Evolutionary conservation across 2,329 filamentous ascomycete genomes (phyloP).

Genomic region (Alternaria longipes): DNA sequence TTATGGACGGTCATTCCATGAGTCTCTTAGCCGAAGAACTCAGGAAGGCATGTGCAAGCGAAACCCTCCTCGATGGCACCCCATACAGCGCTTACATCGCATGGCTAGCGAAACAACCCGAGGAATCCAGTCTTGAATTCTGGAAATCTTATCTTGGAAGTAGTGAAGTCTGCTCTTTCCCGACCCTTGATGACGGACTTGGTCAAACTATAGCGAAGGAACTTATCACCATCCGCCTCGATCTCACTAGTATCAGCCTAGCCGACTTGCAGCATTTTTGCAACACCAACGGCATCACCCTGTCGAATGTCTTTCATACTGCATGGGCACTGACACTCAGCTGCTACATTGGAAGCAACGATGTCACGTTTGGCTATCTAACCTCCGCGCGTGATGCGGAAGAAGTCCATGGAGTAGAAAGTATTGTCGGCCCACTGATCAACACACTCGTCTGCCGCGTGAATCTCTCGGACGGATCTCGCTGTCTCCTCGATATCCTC

Average conservation of each 20-base stretch:
- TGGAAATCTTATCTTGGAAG: conserved; percentile 45
- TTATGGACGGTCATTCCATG: conserved; percentile 50
- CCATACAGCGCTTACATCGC: conserved; percentile 47
- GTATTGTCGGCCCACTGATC: conserved; percentile 58
- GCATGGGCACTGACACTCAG: conserved; percentile 54
- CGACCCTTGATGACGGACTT: conserved; percentile 38
- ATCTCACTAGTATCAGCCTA: conserved; percentile 39
- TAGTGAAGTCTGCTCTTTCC: conserved; percentile 46
- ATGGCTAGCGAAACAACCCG: conserved; percentile 38
- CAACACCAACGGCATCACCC: conserved; percentile 56
- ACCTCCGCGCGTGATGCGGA: conserved; percentile 52
- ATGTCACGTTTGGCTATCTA: conserved; percentile 59
- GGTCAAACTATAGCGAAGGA: conserved; percentile 25
- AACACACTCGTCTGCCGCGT: conserved; percentile 59
- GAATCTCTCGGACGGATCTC: conserved; percentile 42
- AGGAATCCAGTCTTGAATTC: conserved; percentile 39
- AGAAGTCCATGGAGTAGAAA: conserved; percentile 51
- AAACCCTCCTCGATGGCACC: conserved; percentile 33
- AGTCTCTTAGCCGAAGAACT: conserved; percentile 43
- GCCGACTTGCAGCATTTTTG: conserved; percentile 50
- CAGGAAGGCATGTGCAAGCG: conserved; percentile 36
- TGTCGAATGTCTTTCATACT: conserved; percentile 57
- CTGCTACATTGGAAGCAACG: conserved; percentile 48
- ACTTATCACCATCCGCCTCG: conserved; percentile 39
- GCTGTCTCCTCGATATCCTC: conserved; percentile 51